Evolutionary conservation across 164 flowering plant genomes (phyloP).

Genomic region (Magnolia changhungtana): DNA sequence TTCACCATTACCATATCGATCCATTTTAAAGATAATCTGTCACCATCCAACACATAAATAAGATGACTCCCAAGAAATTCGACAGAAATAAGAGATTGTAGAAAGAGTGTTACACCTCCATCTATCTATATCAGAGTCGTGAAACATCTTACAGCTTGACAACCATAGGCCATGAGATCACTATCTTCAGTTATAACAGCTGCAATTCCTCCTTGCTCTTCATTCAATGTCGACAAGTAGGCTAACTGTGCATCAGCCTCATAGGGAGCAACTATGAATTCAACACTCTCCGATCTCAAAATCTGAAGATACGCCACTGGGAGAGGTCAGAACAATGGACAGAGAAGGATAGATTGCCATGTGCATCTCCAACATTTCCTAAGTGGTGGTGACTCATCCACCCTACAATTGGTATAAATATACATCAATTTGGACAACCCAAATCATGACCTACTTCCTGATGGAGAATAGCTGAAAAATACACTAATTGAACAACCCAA

Average conservation of each 20-base stretch:
- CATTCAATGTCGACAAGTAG: constrained; percentile 50
- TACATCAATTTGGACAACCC: too few relatives aligned
- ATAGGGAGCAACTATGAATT: constrained; percentile 84
- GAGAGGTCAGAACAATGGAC: background rate
- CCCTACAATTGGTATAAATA: too few relatives aligned
- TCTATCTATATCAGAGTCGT: constrained; percentile 11
- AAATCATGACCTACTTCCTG: too few relatives aligned
- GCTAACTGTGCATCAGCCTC: constrained; percentile 97
- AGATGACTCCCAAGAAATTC: constrained; percentile 8
- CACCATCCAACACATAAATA: constrained; percentile 10
- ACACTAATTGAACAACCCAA: too few relatives aligned
- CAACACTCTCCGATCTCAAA: constrained; percentile 56
- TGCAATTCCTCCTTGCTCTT: constrained; percentile 55
- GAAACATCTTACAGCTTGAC: constrained; percentile 60
- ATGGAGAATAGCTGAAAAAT: too few relatives aligned
- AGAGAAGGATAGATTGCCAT: too few relatives aligned
- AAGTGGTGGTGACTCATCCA: too few relatives aligned
- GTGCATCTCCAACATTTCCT: too few relatives aligned
- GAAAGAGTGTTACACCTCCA: constrained; percentile 17
- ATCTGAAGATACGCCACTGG: constrained; percentile 31
- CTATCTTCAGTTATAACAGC: constrained; percentile 92
- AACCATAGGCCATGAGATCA: constrained; percentile 74
- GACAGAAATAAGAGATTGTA: background rate
- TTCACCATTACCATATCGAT: constrained; percentile 72
- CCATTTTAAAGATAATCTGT: constrained; percentile 82